Conservation (phyloP, 202 grass and related monocot genomes). For the Schoenoplectus tabernaemontani region DNA sequence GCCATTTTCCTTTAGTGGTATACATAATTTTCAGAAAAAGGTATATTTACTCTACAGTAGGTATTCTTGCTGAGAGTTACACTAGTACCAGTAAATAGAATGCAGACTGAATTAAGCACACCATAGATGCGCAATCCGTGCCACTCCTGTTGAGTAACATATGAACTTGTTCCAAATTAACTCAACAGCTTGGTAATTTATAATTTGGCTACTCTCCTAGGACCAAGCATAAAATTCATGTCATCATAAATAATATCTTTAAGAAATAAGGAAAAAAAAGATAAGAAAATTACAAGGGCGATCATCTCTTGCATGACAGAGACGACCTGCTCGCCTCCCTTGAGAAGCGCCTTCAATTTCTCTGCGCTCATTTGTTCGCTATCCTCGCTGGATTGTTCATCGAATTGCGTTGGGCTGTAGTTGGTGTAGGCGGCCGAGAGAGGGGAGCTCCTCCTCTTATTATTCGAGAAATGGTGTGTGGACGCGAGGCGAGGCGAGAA, state of each 20-base stretch:
- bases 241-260: not conserved
- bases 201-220: no score
- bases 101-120: no score
- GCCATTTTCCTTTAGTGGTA: not conserved
- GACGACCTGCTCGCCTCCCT: constrained; percentile 83
- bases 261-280: not conserved
- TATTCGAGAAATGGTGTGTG: not conserved
- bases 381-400: constrained; percentile 25
- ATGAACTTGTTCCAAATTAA: no score
- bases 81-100: no score
- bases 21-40: no score
- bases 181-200: no score
- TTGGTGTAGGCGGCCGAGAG: constrained; percentile 27
- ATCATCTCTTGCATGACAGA: constrained; percentile 94
- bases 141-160: no score
- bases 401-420: not conserved
- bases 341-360: constrained; percentile 66
- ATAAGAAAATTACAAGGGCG: constrained; percentile 43
- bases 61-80: no score
- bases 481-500: not conserved
- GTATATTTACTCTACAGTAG: no score
- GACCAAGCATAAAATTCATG: no score
- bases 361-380: constrained; percentile 47
- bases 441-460: constrained; percentile 26
- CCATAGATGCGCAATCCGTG: no score